Percentiles rank a stretch among this genome's conserved stretches.
phyloP scores from a whole-genome alignment of 2,329 filamentous ascomycete genomes.

The Meredithiella fracta region DNA sequence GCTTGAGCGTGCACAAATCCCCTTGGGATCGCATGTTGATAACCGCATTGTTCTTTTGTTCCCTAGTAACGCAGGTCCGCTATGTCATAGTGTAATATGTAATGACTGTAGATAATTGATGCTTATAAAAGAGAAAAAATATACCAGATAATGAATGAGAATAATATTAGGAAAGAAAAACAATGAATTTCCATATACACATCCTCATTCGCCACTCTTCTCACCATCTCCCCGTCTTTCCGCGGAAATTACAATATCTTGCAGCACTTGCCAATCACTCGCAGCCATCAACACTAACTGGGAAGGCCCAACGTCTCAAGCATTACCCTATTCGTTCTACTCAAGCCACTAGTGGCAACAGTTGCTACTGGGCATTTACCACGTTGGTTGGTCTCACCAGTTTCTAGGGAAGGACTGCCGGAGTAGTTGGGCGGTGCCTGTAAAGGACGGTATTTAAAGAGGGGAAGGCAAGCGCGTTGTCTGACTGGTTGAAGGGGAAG shows the following conservation, averaged over 20 bases:
- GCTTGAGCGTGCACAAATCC: not conserved
- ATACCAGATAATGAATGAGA: no score
- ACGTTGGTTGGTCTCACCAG: not conserved
- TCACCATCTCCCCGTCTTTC: not conserved
- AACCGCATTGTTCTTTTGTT: not conserved
- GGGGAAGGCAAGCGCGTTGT: not conserved
- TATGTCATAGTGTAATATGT: no score
- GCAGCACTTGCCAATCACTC: not conserved
- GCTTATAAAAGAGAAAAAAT: no score
- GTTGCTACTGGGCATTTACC: not conserved
- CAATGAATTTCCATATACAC: no score
- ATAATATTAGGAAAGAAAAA: no score
- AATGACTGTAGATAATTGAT: no score
- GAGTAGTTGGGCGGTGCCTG: no score
- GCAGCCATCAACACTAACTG: not conserved
- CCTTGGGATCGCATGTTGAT: constrained; percentile 3
- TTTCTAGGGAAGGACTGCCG: not conserved
- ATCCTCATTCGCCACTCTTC: not conserved
- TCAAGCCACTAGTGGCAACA: no score
- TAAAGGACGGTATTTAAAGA: not conserved
- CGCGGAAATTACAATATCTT: not conserved
- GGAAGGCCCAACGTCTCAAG: not conserved
- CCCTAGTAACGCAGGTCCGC: not conserved
- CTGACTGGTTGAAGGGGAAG: not conserved
- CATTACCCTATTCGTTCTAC: not conserved